These are phyloP conservation scores for Aspergillus indologenus DNA, from an alignment of 495 filamentous ascomycete species.

Conservation along the genomic window DNA sequence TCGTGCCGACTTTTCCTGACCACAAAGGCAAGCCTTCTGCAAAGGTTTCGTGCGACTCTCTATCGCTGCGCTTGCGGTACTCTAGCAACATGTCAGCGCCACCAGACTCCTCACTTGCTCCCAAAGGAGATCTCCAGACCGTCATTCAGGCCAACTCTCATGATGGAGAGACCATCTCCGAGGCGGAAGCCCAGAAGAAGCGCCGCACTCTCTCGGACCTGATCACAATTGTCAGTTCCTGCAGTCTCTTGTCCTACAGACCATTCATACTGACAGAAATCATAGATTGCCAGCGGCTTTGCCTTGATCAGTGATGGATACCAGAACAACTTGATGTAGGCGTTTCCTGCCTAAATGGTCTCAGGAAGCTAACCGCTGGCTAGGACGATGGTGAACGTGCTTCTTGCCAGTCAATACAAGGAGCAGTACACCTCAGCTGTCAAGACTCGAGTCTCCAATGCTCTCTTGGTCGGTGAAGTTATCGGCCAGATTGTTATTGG, in stretches of 20 bases:
- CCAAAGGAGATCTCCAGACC: background rate
- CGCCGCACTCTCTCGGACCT: background rate
- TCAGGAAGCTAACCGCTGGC: background rate
- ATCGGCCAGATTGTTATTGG: conserved; percentile 4
- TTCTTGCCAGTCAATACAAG: background rate
- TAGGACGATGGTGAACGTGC: conserved; percentile 2
- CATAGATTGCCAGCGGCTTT: conserved; percentile 4
- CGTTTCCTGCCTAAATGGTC: background rate
- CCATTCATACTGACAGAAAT: background rate
- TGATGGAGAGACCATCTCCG: background rate
- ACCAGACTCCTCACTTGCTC: background rate
- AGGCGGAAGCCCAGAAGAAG: background rate
- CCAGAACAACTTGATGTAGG: conserved; percentile 7
- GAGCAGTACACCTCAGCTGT: conserved; percentile 1
- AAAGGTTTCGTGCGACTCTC: too few relatives aligned
- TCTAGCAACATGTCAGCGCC: background rate
- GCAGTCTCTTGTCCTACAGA: background rate
- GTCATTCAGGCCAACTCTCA: background rate
- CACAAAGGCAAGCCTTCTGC: too few relatives aligned
- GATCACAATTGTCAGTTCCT: background rate
- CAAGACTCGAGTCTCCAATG: conserved; percentile 1
- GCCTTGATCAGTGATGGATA: conserved; percentile 5
- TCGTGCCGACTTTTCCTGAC: too few relatives aligned
- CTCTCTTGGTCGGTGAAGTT: background rate
- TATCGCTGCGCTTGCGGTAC: too few relatives aligned